Base-by-base conservation (phyloP, 805 yeast species). In the Kazachstania viticola region DNA sequence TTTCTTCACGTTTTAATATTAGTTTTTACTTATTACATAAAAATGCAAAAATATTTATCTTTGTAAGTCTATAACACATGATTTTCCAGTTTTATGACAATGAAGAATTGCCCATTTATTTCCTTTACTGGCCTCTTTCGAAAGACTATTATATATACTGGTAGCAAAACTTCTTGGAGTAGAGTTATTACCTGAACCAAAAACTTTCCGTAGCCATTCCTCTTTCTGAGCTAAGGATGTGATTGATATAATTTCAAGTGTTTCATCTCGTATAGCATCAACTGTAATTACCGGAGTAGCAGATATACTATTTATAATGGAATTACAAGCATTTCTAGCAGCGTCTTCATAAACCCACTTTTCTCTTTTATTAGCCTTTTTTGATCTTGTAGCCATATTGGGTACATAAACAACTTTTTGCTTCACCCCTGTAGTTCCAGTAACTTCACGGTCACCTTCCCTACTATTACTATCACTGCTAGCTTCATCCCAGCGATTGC, bases 301-400 rank as follows among this genome's bases (percentile, higher is more conserved):
- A 0, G 76, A 63, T 25, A 88, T 52, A 9, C 62, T 65, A 30
- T 67, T 65, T 25, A 84, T 49, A 29, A 78, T 61, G 3, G 59
- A 49, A 1, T 67, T 65, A 0, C 81, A 66, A 0, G 80, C 79
- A 33, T 69, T 65, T 39, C 70, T 71, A 0, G 94, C 72, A 33
- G 71, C 75, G 39, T 81, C 84, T 37, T 83, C 94, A 26, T 73
- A 54, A 13, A 74, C 73, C 83, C 79, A 81, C 44, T 70, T 75
- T 39, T 82, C 93, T 48, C 72, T 73, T 48, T 77, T 78, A 48
- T 77, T 81, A 37, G 73, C 72, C 51, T 79, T 81, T 30, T 73
- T 74, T 14, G 91, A 79, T 52, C 79, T 71, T 4, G 83, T 82
- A 2, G 91, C 87, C 44, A 81, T 83, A 45, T 83, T 83, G 2